Percentiles rank a stretch among this genome's conserved stretches.
These are phyloP conservation scores for Cercospora nicotianae DNA, from an alignment of 2,329 filamentous ascomycete genomes.

Conservation along the genomic window DNA sequence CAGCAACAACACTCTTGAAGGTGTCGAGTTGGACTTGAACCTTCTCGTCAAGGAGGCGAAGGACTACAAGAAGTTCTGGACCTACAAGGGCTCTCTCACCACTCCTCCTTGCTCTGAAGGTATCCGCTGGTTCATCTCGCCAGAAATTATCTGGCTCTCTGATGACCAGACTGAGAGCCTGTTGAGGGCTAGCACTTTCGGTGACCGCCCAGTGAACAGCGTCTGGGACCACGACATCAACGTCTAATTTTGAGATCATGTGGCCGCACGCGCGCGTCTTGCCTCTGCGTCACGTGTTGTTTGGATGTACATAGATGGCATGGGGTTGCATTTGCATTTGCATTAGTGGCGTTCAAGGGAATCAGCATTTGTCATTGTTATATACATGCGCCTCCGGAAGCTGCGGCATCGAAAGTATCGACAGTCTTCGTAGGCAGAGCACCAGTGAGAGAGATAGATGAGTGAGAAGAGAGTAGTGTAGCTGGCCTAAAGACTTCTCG, in stretches of 20 bases:
- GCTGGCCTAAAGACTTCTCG: neutral
- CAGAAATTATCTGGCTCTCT: conserved; percentile 45
- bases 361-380: neutral
- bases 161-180: conserved; percentile 51
- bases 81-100: conserved; percentile 51
- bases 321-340: neutral
- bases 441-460: neutral
- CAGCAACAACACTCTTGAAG: conserved; percentile 20
- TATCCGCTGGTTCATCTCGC: conserved; percentile 48
- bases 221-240: conserved; percentile 22
- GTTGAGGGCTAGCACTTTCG: conserved; percentile 48
- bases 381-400: neutral
- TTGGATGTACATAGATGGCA: neutral
- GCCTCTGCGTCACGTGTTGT: neutral
- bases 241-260: neutral
- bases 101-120: conserved; percentile 52
- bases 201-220: conserved; percentile 47
- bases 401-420: neutral
- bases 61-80: conserved; percentile 50
- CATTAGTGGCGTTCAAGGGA: neutral
- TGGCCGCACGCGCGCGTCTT: no score
- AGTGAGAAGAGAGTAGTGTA: neutral
- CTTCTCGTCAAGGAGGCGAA: conserved; percentile 42
- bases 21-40: conserved; percentile 35
- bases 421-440: neutral